Base-by-base conservation (phyloP, 345 rosid genomes). In the Trapa bicornis region DNA sequence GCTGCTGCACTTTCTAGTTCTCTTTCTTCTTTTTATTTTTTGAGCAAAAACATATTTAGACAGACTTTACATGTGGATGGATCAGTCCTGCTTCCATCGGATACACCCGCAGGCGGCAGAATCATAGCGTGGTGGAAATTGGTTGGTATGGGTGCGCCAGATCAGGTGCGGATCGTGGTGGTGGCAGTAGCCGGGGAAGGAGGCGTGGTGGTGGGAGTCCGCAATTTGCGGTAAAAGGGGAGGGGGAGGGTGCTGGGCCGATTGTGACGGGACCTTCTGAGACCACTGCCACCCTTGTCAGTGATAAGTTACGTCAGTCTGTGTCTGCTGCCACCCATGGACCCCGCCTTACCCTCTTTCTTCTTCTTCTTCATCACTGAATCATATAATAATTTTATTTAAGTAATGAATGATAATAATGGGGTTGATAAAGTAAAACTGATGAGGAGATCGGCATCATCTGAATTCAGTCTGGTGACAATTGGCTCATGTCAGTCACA, bases 191-290 rank as follows among this genome's bases (percentile, higher is more conserved):
- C 35, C 66, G 29, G 29, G 29, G 29, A 22, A 22, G 29, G 29
- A 22, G 29, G 29, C 29, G 29, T 22, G 29, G 29, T 22, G 80
- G 67, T 80, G 70, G 83, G 75, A 76, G 76, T 82, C 82, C 82
- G 82, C 74, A 75, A 80, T 82, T 82, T 71, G 66, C 84, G 82
- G 86, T 76, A 74, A 72, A 68, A 75, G 77, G 70, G 70, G 75
- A 76, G 72, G 70, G 72, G 16, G 11, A 6, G 36, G 53, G 53
- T 3, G 52, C 37, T 52, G 54, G 29, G 13, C 42, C 42, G 54
- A 65, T 45, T 16, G 67, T 9, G 67, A 65, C 67, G n/a, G 67
- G 67, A 43, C 67, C 53, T 22, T 65, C 54, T 65, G 13, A 8
- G 63, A 9, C 63, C 12, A 3, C 22, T 12, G 32, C 38, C 33